Base-by-base conservation (phyloP, 345 rosid genomes). In the Populus tremula region DNA sequence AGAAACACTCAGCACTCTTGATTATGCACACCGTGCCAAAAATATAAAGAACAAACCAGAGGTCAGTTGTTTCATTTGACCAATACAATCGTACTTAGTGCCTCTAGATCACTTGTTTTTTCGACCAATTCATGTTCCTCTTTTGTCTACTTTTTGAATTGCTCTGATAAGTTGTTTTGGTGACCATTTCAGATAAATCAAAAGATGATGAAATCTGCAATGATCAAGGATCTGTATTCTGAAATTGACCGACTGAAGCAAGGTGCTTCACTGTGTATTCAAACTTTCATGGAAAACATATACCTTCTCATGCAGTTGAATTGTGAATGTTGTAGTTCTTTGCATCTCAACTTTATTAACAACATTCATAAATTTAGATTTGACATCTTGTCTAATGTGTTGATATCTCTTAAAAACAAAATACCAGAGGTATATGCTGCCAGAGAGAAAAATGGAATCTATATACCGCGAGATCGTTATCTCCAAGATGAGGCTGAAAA, bases 161-260 rank as follows among this genome's bases (percentile, higher is more conserved):
- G 67, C 49, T 74, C 68, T 73, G 29, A 78, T 81, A 70, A 23
- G 21, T 77, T 78, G 23, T 53, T 27, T 35, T 79, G 76, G 31
- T 69, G 69, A 45, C 49, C 53, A 21, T 82, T 67, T 78, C 93
- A 95, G 99, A 84, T 96, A 76, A 96, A 96, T 85, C 99, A 96
- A 85, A 96, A 96, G 97, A 92, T 96, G 98, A 94, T 96, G 99
- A 96, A 96, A 88, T 85, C 98, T 80, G 99, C 98, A 63, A 77
- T 94, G 89, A 94, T 94, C 85, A 96, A 94, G 86, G 98, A 94
- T 89, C 78, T 96, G n/a, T 94, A 96, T 79, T 92, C 95, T 81
- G 97, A 96, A 86, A 96, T 96, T 85, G 98, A 96, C 82, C 85
- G 97, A 70, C 90, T 96, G 76, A 96, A 94, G 86, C 98, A 96